Base-by-base conservation (phyloP, 768 basidiomycete species). In the Sporobolomyces phaffii region DNA sequence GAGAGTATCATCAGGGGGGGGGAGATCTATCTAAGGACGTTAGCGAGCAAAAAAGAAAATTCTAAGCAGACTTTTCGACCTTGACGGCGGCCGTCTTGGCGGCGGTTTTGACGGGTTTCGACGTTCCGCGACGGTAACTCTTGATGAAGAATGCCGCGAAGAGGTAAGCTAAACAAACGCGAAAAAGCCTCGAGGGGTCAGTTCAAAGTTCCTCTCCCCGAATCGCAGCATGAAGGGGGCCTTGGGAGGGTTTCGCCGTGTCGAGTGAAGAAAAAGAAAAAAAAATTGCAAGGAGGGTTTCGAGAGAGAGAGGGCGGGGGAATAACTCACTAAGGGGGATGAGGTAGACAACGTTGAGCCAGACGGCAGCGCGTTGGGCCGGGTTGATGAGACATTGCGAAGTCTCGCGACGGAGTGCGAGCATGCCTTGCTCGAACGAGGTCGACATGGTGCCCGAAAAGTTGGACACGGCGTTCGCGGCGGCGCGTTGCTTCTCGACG, bases 121-220 rank as follows among this genome's bases (percentile, higher is more conserved):
- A n/a, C n/a, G 34, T 22, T 22, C 49, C 51, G 47, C 63, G 66
- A 10, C 54, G 56, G 72, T 76, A 76, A 15, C 60, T 57, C 60
- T 70, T 67, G 59, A 73, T 24, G 57, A 75, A 76, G 73, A 76
- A 76, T 28, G 70, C 51, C 1, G 60, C 65, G 63, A 76, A 76
- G 40, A 76, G 73, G 66, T 61, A 66, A 18, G 69, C 62, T 69
- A 24, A 17, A 18, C 8, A 33, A 20, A 14, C 18, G 2, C 14
- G n/a, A n/a, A n/a, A n/a, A n/a, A n/a, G n/a, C n/a, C n/a, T n/a
- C n/a, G n/a, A n/a, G n/a, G n/a, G n/a, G n/a, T n/a, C n/a, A n/a
- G n/a, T n/a, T n/a, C n/a, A n/a, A n/a, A n/a, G n/a, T n/a, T n/a
- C n/a, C n/a, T n/a, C n/a, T n/a, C n/a, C n/a, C n/a, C n/a, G n/a